A percentile compares a stretch with the other conserved stretches of the same genome.
These are phyloP conservation scores for Cucumis cinereus DNA, from an alignment of 306 rosid genomes.

Conservation along the genomic window DNA sequence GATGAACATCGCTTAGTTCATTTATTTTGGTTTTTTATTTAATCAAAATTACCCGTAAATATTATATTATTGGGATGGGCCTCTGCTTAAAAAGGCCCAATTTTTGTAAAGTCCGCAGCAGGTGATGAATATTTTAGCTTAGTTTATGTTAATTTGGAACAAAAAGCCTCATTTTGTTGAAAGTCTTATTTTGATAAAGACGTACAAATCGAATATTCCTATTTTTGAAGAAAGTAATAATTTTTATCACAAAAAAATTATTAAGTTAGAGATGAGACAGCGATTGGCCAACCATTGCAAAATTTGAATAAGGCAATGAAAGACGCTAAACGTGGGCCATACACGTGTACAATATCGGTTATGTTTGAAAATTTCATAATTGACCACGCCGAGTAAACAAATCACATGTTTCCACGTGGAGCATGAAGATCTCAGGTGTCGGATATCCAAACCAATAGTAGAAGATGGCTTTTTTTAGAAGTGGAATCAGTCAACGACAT, in stretches of 20 bases:
- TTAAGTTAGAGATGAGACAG: neutral
- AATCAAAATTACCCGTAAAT: neutral
- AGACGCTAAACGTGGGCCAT: neutral
- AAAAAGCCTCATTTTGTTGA: neutral
- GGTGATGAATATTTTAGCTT: too few species aligned
- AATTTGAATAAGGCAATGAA: neutral
- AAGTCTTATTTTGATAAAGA: neutral
- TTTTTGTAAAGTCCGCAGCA: neutral
- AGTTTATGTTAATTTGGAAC: too few species aligned
- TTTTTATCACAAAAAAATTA: neutral
- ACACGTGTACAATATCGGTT: neutral
- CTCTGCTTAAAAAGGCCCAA: neutral
- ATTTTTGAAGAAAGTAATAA: neutral
- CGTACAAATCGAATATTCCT: neutral
- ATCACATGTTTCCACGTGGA: neutral
- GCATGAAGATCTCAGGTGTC: neutral
- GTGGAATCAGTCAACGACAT: neutral
- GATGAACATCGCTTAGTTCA: conserved; percentile 10
- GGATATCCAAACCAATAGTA: neutral
- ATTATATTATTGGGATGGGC: neutral
- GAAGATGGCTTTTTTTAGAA: neutral
- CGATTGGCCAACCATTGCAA: neutral
- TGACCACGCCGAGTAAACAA: conserved; percentile 4
- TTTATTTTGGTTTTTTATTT: too few species aligned
- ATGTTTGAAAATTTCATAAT: neutral